Conservation (phyloP, 2,329 filamentous ascomycete genomes). For the Monosporascus sp. region DNA sequence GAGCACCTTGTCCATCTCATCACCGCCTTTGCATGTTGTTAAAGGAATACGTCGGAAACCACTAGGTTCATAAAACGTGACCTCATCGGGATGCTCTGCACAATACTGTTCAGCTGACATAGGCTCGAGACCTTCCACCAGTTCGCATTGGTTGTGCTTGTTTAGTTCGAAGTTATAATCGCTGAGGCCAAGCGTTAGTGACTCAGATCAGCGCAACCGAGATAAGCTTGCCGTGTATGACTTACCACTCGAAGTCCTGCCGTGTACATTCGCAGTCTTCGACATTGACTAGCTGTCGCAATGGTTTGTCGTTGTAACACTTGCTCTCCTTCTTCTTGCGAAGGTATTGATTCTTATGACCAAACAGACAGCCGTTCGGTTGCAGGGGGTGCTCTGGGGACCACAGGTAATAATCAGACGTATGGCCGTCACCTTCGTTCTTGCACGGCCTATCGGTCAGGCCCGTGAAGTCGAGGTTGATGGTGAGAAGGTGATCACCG, state of each 20-base stretch:
- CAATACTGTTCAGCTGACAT: constrained; percentile 46
- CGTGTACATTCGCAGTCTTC: constrained; percentile 78
- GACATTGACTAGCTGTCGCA: constrained; percentile 66
- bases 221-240: constrained; percentile 7
- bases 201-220: constrained; percentile 8
- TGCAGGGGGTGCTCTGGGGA: constrained; percentile 76
- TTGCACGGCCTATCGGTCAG: constrained; percentile 70
- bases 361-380: constrained; percentile 80
- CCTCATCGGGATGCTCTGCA: constrained; percentile 56
- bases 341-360: constrained; percentile 82
- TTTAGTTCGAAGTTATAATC: constrained; percentile 91
- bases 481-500: constrained; percentile 57
- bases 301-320: constrained; percentile 76
- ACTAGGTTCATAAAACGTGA: constrained; percentile 77
- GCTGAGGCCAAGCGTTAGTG: constrained; percentile 40
- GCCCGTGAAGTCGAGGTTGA: constrained; percentile 86
- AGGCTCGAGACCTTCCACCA: constrained; percentile 68
- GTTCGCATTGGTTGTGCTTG: constrained; percentile 67
- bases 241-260: constrained; percentile 88
- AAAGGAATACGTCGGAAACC: constrained; percentile 87
- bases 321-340: constrained; percentile 75
- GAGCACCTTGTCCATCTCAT: constrained; percentile 64
- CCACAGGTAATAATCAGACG: constrained; percentile 80
- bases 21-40: constrained; percentile 76
- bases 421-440: constrained; percentile 50